A percentile compares a stretch with the other conserved stretches of the same genome.
Conservation (phyloP, 2,329 filamentous ascomycete genomes). For the Penicillium capsulatum region DNA sequence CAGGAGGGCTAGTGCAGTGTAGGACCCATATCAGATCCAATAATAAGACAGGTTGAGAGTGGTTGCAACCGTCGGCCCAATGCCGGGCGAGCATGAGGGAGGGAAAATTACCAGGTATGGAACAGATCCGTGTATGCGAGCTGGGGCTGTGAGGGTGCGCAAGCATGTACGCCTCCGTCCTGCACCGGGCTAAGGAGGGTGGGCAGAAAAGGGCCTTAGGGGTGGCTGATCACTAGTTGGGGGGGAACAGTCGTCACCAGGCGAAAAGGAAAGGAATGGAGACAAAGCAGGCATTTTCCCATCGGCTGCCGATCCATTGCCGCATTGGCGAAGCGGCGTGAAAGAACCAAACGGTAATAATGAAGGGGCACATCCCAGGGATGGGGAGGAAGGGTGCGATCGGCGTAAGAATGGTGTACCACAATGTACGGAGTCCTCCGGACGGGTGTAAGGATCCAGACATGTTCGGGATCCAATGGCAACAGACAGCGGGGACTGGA, state of each 20-base stretch:
- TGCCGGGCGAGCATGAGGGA: conserved; percentile 3
- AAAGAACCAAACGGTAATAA: conserved; percentile 13
- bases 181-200: conserved; percentile 20
- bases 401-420: conserved; percentile 20
- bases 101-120: conserved; percentile 8
- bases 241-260: conserved; percentile 22
- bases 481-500: background rate
- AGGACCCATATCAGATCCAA: conserved; percentile 38
- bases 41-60: conserved; percentile 30
- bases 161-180: conserved; percentile 23
- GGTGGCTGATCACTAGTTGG: conserved; percentile 30
- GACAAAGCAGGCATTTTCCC: conserved; percentile 10
- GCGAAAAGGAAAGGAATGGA: conserved; percentile 29
- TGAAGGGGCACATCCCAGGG: conserved; percentile 10
- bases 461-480: background rate
- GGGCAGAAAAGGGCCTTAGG: conserved; percentile 22
- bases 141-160: conserved; percentile 7
- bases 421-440: no score
- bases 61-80: conserved; percentile 28
- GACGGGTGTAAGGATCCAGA: background rate
- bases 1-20: conserved; percentile 7
- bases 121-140: conserved; percentile 8
- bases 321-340: conserved; percentile 6
- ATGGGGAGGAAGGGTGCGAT: conserved; percentile 9
- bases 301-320: conserved; percentile 14